Evolutionary conservation across 768 basidiomycete genomes (phyloP).

Genomic region (Mycena crocata): DNA sequence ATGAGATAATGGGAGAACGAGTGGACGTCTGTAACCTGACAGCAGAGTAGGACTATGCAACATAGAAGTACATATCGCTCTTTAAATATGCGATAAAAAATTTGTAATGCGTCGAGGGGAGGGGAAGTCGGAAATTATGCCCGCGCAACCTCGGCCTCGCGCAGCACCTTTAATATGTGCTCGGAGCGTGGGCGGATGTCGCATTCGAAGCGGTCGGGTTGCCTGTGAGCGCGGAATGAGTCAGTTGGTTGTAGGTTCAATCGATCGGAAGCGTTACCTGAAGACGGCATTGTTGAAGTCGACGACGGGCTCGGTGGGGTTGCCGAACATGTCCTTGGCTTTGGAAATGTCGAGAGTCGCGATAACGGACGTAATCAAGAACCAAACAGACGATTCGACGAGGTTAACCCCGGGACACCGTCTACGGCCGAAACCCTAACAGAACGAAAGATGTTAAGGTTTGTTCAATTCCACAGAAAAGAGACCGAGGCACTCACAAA

Average conservation of each 20-base stretch:
- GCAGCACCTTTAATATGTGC: constrained; percentile 53
- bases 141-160: constrained; percentile 41
- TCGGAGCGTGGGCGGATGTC: constrained; percentile 64
- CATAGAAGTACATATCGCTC: constrained; percentile 29
- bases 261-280: constrained; percentile 52
- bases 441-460: neutral
- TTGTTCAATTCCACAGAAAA: neutral
- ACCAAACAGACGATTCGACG: constrained; percentile 72
- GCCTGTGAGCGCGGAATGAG: constrained; percentile 42
- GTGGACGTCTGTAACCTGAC: constrained; percentile 26
- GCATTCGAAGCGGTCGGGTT: constrained; percentile 60
- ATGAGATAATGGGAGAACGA: constrained; percentile 4
- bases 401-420: constrained; percentile 74
- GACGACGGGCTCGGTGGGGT: constrained; percentile 58
- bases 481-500: constrained; percentile 18
- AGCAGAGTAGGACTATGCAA: constrained; percentile 1
- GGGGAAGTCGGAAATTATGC: constrained; percentile 8
- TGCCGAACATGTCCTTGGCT: constrained; percentile 61
- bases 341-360: constrained; percentile 68
- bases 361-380: constrained; percentile 65
- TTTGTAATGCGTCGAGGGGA: neutral
- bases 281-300: constrained; percentile 72
- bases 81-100: constrained; percentile 34
- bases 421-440: constrained; percentile 57
- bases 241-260: neutral